Conservation (phyloP, 129 eudicot genomes). For the Artemisia argyi region DNA sequence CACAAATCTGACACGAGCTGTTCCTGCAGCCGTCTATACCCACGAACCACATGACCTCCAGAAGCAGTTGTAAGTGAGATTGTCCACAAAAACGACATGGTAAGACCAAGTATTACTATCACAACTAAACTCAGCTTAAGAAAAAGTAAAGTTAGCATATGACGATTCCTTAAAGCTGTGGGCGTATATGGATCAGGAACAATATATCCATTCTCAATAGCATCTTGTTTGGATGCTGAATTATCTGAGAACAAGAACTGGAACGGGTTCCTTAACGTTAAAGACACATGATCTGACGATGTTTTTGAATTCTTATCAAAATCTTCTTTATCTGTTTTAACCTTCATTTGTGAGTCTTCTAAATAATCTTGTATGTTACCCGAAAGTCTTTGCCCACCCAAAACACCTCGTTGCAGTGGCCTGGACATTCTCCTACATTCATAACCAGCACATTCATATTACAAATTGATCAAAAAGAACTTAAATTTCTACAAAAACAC, state of each 20-base stretch:
- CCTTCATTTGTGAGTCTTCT: constrained; percentile 84
- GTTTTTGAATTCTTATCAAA: constrained; percentile 36
- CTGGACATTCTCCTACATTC: constrained; percentile 68
- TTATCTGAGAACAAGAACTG: constrained; percentile 50
- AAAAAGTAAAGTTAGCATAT: constrained; percentile 48
- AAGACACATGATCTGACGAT: constrained; percentile 44
- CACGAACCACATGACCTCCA: constrained; percentile 65
- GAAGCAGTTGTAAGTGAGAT: constrained; percentile 58
- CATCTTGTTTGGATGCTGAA: constrained; percentile 46
- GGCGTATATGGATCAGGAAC: constrained; percentile 57
- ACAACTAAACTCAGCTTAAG: constrained; percentile 69
- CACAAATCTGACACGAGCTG: constrained; percentile 85
- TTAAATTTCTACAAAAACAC: background rate
- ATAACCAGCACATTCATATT: constrained; percentile 12
- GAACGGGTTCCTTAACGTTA: constrained; percentile 57
- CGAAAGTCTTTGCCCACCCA: constrained; percentile 58
- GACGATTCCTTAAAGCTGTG: constrained; percentile 55
- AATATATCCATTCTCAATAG: constrained; percentile 57
- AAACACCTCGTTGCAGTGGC: constrained; percentile 59
- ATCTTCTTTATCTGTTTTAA: constrained; percentile 71
- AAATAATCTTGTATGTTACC: constrained; percentile 59
- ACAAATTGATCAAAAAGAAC: background rate
- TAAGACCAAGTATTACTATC: constrained; percentile 72
- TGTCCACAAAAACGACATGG: constrained; percentile 91
- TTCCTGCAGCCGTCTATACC: constrained; percentile 89